A percentile compares a stretch with the other conserved stretches of the same genome.
These are phyloP conservation scores for Lachnellula arida DNA, from an alignment of 2,329 filamentous ascomycete species.

Conservation along the genomic window DNA sequence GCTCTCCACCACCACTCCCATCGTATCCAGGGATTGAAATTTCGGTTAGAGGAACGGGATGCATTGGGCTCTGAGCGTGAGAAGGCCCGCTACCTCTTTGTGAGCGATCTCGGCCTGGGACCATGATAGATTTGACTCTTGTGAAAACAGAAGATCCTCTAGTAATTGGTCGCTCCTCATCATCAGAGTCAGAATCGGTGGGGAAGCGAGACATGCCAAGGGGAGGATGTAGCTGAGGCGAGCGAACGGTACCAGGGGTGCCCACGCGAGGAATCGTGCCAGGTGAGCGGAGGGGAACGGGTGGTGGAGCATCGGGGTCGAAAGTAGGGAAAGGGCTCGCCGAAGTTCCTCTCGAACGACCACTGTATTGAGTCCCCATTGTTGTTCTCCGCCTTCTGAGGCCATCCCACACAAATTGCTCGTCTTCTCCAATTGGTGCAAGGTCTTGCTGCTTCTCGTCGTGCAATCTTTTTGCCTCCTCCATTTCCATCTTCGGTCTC, in stretches of 20 bases:
- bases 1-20: constrained; percentile 33
- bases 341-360: constrained; percentile 27
- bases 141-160: constrained; percentile 42
- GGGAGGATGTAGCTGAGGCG: constrained; percentile 57
- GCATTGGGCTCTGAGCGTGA: constrained; percentile 50
- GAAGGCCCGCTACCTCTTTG: constrained; percentile 15
- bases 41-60: constrained; percentile 58
- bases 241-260: neutral
- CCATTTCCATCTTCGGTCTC: constrained; percentile 71
- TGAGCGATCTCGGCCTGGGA: constrained; percentile 16
- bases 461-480: constrained; percentile 72
- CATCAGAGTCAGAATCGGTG: constrained; percentile 55
- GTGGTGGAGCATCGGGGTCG: constrained; percentile 7
- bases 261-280: neutral
- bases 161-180: constrained; percentile 45
- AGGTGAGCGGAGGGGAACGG: constrained; percentile 24
- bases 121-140: constrained; percentile 35
- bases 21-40: constrained; percentile 50
- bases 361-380: constrained; percentile 33
- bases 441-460: constrained; percentile 74
- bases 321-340: constrained; percentile 22
- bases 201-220: constrained; percentile 86
- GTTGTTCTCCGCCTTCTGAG: constrained; percentile 67
- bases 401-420: constrained; percentile 82
- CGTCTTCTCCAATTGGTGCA: constrained; percentile 72